Percentiles rank a stretch among this genome's conserved stretches.
phyloP scores from a whole-genome alignment of 192 early-diverging fungal genomes.

The Neocallimastix lanati region DNA sequence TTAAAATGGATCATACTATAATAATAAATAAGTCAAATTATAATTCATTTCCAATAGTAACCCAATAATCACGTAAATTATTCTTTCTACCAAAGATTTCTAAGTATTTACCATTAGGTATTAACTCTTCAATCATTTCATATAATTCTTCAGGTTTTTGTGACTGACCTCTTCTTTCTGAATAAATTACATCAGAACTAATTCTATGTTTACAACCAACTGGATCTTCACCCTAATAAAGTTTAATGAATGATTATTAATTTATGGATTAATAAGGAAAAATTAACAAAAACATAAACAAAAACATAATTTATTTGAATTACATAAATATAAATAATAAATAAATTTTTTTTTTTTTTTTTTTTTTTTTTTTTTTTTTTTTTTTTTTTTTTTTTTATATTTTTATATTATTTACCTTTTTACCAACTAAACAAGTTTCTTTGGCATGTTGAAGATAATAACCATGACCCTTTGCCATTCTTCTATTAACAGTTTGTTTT shows the following conservation, averaged over 20 bases:
- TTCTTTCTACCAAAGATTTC: slow-evolving; percentile 95
- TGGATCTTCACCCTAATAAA: slow-evolving; percentile 43
- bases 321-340: too few species aligned
- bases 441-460: slow-evolving; percentile 96
- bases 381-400: too few species aligned
- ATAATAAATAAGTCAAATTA: slow-evolving; percentile 7
- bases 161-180: slow-evolving; percentile 81
- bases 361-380: too few species aligned
- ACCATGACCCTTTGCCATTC: slow-evolving; percentile 94
- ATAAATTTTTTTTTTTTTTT: too few species aligned
- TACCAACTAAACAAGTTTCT: slow-evolving; percentile 90
- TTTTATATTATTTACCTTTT: slow-evolving; percentile 34
- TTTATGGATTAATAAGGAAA: too few species aligned
- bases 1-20: too few species aligned
- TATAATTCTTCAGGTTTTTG: slow-evolving; percentile 94
- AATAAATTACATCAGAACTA: slow-evolving; percentile 79
- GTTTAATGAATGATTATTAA: too few species aligned
- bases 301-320: too few species aligned
- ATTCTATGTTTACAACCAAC: slow-evolving; percentile 48
- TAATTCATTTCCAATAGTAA: slow-evolving; percentile 92
- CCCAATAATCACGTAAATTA: slow-evolving; percentile 90
- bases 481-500: slow-evolving; percentile 85
- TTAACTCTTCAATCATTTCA: slow-evolving; percentile 81
- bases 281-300: too few species aligned
- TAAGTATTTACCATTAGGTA: slow-evolving; percentile 75